These are phyloP conservation scores for Tetrapisispora pingtungensis DNA, from an alignment of 805 yeast species.

Conservation along the genomic window DNA sequence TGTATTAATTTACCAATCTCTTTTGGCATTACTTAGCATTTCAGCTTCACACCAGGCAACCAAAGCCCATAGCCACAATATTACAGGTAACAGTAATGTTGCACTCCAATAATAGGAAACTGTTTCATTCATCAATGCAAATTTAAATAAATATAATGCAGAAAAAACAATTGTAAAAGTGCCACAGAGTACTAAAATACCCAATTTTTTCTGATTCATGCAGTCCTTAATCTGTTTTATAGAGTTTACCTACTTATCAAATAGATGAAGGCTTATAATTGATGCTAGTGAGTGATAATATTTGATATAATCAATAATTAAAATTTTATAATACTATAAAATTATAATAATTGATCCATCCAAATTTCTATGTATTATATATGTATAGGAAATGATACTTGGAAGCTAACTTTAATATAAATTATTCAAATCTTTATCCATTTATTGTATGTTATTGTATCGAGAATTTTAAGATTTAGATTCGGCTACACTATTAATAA, in stretches of 20 bases:
- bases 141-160: constrained; percentile 9
- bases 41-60: constrained; percentile 29
- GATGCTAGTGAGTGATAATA: too few species aligned
- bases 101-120: constrained; percentile 23
- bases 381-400: too few species aligned
- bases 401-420: too few species aligned
- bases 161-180: constrained; percentile 13
- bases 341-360: too few species aligned
- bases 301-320: too few species aligned
- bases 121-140: constrained; percentile 6
- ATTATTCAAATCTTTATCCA: too few species aligned
- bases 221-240: background rate
- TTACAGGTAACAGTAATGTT: constrained; percentile 20
- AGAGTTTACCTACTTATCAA: background rate
- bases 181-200: constrained; percentile 9
- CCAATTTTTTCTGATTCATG: constrained; percentile 16
- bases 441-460: too few species aligned
- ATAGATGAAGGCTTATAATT: too few species aligned
- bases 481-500: too few species aligned
- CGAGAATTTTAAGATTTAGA: too few species aligned
- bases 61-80: constrained; percentile 28
- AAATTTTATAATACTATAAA: too few species aligned
- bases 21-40: constrained; percentile 23
- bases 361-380: too few species aligned
- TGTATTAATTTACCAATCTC: constrained; percentile 1